Base-by-base conservation (phyloP, 1,284 basidiomycete species). In the Mycosarcoma maydis region DNA sequence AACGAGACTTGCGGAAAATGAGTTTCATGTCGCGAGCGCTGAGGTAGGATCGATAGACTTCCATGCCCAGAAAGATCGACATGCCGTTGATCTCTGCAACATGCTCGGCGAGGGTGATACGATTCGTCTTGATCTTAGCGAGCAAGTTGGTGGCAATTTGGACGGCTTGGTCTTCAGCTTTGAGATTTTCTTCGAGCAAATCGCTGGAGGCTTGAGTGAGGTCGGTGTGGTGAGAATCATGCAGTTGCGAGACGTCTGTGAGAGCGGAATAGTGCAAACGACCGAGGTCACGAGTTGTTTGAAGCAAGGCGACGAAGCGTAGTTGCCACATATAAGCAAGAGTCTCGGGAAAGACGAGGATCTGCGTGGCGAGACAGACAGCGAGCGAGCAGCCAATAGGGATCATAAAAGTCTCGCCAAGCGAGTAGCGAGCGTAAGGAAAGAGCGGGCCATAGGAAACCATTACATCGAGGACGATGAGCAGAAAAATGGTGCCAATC, bases 281-380 rank as follows among this genome's bases (percentile, higher is more conserved):
- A 23, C 68, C 11, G 19, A 70, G 37, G 13, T 54, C 45, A 39
- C 60, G 54, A 6, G 45, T 54, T 20, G 41, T 37, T 8, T 24
- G 16, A 3, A 75, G 48, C 51, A 73, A 41, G 2, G 47, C 24
- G 51, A 69, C 61, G 64, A 83, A 67, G 72, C 83, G 71, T 71
- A 62, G 22, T 83, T 76, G 71, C 61, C 83, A 84, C 1, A 80
- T 82, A 65, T 89, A 87, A 56, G 87, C 88, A 55, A 91, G 82
- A 8, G 88, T 87, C 80, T 90, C 87, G 1, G 91, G 91, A 77
- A 92, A 92, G 58, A 92, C 84, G 30, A 91, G 75, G 16, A 89
- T 65, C 23, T 88, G 85, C 13, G 62, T 20, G 22, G 57, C 66
- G 2, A 73, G 48, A 22, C 67, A 57, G 46, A 77, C 68, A 27